Evolutionary conservation across 257 asterid species (phyloP), one percentile per base, ranked within the genome.

Genomic region (Fraxinus americana): DNA sequence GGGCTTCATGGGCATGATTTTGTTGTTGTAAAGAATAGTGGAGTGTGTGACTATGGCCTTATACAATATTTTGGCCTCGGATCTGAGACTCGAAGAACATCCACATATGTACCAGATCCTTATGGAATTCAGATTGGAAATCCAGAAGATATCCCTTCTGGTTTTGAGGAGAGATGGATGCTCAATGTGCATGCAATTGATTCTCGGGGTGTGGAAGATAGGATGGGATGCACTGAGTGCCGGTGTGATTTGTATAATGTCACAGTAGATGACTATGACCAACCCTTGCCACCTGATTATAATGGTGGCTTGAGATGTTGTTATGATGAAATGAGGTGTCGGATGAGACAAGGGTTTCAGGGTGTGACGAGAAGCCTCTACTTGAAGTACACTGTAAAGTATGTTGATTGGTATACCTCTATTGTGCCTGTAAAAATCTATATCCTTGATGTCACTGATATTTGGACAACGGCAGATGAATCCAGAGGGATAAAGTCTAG

Each of bases 151-250:
- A 71, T 86, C 67, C 97, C 98, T 4, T 73, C 69, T 38, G 98
- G 93, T 5, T 90, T 83, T 30, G 98, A 92, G 81, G 97, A 90
- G 83, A 76, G 75, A 27, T 94, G 97, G 97, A 6, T 88, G 85
- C 91, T 92, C 61, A 91, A 91, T 68, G 91, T 94, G 36, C 98
- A 94, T 21, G 97, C 97, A 11, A 94, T 94, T 52, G 98, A 94
- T 79, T 91, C 96, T 7, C 86, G 97, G 14, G 97, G 94, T 45
- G 94, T 87, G 17, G 90, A 78, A 23, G 93, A 94, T 72, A 83
- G 78, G 87, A 25, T 85, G 77, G 97, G 97, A 11, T 94, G 98
- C 87, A 90, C 87, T 1, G 98, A 94, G 80, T 94, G 98, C 73
- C 82, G 86, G 79, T 90, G 97, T 75, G 91, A 88, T 83, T 85